A percentile compares a stretch with the other conserved stretches of the same genome.
Evolutionary conservation across 2,329 filamentous ascomycete species (phyloP).

Genomic region (Exophiala bonariae): DNA sequence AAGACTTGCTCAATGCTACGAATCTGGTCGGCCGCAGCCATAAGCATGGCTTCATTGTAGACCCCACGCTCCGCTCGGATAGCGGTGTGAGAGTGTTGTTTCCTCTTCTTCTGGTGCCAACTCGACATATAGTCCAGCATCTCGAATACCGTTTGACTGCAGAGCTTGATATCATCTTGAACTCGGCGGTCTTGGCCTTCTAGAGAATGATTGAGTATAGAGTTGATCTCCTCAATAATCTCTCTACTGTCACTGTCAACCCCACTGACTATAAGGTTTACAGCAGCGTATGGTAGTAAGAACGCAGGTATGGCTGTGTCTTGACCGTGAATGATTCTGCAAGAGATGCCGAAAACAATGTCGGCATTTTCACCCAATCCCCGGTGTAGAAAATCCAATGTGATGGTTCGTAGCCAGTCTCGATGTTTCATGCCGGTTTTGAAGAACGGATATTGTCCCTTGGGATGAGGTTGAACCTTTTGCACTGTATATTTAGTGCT

Average conservation of each 20-base stretch:
- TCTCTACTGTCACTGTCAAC: slow-evolving; percentile 61
- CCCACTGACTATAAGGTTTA: slow-evolving; percentile 79
- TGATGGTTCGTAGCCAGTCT: slow-evolving; percentile 78
- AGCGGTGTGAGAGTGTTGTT: slow-evolving; percentile 32
- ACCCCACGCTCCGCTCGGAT: slow-evolving; percentile 21
- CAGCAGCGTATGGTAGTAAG: slow-evolving; percentile 79
- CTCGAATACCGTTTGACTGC: slow-evolving; percentile 89
- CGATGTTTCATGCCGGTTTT: slow-evolving; percentile 63
- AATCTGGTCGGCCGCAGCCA: slow-evolving; percentile 41
- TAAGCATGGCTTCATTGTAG: slow-evolving; percentile 14
- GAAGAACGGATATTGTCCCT: slow-evolving; percentile 76
- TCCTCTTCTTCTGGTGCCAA: slow-evolving; percentile 81
- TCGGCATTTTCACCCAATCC: slow-evolving; percentile 72
- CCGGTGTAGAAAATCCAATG: slow-evolving; percentile 77
- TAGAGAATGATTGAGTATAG: slow-evolving; percentile 68
- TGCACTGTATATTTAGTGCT: slow-evolving; percentile 78
- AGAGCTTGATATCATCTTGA: slow-evolving; percentile 76
- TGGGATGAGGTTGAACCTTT: slow-evolving; percentile 34
- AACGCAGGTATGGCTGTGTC: slow-evolving; percentile 86
- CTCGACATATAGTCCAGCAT: slow-evolving; percentile 87
- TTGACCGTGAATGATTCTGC: slow-evolving; percentile 79
- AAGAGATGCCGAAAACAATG: slow-evolving; percentile 77
- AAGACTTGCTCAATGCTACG: slow-evolving; percentile 72
- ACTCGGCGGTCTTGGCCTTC: slow-evolving; percentile 54
- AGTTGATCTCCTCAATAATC: slow-evolving; percentile 71